Base-by-base conservation (phyloP, 805 yeast genomes). In the Starmerella powellii region DNA sequence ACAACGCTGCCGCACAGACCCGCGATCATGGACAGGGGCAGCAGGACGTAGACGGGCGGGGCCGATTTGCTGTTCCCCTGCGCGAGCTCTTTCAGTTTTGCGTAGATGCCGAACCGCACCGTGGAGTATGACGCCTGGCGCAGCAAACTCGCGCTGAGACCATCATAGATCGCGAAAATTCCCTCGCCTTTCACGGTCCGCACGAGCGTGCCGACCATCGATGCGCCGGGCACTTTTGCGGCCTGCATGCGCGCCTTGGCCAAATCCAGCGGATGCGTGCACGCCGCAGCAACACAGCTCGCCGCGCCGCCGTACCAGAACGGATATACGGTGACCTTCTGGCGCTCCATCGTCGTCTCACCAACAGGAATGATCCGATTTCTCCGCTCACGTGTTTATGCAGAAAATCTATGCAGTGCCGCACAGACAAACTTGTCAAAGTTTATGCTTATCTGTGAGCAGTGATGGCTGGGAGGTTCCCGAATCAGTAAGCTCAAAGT, bases 41-140 rank as follows among this genome's bases (percentile, higher is more conserved):
- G 63, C 41, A 84, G 66, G 15, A 73, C 68, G 6, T 68, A 56
- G 42, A 83, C 75, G 5, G 77, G 70, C 4, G 80, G 80, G 27
- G 67, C 63, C 23, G 67, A 60, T 24, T 37, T 15, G 21, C 33
- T 28, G 30, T 24, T 27, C n/a, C 47, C 47, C 17, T 43, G 42
- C 17, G 44, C 49, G 31, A 24, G 21, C 34, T 78, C 84, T 54
- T 84, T 84, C 54, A 83, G 64, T 45, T 66, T 67, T 58, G 84
- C 95, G 60, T 84, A 84, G n/a, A 78, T 73, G 32, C 94, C 95
- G 55, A 84, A 84, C 56, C 95, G 67, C 1, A 85, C 78, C 2
- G 93, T 78, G 1, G 94, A 82, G 58, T 85, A 84, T 2, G 95
- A 83, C 2, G 84, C 91, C 61, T 85, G 95, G 57, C 95, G 73